phyloP scores from a whole-genome alignment of 1,284 basidiomycete genomes.

The Ganoderma leucocontextum region DNA sequence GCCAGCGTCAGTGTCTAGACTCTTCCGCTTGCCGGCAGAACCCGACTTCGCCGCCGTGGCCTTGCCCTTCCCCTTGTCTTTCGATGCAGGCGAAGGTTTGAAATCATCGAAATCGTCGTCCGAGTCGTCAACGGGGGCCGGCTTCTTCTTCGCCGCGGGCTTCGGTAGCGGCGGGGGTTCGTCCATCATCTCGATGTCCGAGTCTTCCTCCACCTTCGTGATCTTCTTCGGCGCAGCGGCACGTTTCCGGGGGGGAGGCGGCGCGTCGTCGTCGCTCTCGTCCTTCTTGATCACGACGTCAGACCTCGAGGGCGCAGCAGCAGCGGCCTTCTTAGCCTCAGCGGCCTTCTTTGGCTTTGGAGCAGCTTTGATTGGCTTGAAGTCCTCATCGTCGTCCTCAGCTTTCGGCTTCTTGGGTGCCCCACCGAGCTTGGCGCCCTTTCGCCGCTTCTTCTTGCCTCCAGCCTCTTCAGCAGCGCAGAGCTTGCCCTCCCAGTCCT shows the following conservation, averaged over 20 bases:
- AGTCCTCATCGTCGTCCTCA: conserved; percentile 75
- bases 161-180: conserved; percentile 25
- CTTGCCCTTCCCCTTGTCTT: conserved; percentile 50
- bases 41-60: conserved; percentile 36
- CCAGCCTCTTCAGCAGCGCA: conserved; percentile 55
- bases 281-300: conserved; percentile 43
- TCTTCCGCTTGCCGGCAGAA: conserved; percentile 59
- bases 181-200: conserved; percentile 47
- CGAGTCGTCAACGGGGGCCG: conserved; percentile 35
- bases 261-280: conserved; percentile 37
- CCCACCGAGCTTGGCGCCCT: conserved; percentile 74
- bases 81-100: conserved; percentile 38
- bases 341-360: conserved; percentile 50
- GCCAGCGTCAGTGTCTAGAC: conserved; percentile 44
- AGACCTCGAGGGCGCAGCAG: conserved; percentile 37
- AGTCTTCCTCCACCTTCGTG: conserved; percentile 45
- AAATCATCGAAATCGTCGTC: conserved; percentile 41
- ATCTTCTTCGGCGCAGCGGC: conserved; percentile 39
- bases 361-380: conserved; percentile 73
- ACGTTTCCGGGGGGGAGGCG: conserved; percentile 38
- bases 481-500: conserved; percentile 64
- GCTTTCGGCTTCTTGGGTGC: conserved; percentile 44
- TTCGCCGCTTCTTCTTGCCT: conserved; percentile 75
- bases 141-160: conserved; percentile 37
- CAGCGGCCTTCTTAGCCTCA: conserved; percentile 41